These are phyloP conservation scores for Eucalyptus globulus DNA, from an alignment of 345 rosid genomes.

Conservation along the genomic window DNA sequence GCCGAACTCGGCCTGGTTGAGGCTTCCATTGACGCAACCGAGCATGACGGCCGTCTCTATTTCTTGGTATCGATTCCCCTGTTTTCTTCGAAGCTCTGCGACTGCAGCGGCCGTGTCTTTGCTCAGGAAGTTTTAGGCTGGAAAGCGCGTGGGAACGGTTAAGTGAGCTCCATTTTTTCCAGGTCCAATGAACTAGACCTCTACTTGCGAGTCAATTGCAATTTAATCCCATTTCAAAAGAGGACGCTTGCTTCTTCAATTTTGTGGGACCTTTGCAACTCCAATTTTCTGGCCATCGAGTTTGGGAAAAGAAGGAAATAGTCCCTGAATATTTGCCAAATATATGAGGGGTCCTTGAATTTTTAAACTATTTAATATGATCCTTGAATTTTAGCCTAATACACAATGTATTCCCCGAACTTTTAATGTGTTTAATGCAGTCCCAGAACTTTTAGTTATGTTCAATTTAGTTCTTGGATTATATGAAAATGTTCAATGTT, in stretches of 20 bases:
- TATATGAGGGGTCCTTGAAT: no score
- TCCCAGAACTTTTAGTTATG: no score
- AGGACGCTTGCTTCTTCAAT: background rate
- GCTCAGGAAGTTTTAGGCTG: background rate
- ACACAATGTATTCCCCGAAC: no score
- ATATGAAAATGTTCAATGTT: no score
- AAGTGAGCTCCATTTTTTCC: background rate
- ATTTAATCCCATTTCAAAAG: background rate
- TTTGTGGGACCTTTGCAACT: background rate
- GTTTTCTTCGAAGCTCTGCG: background rate
- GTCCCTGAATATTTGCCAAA: no score
- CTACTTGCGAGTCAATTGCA: background rate
- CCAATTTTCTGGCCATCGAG: no score
- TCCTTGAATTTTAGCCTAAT: no score
- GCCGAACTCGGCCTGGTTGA: constrained; percentile 24
- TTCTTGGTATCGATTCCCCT: background rate
- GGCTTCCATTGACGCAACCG: constrained; percentile 62
- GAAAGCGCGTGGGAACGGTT: background rate
- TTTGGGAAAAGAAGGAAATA: no score
- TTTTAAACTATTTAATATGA: no score
- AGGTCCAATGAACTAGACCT: no score
- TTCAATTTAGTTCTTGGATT: no score
- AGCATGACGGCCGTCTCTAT: background rate
- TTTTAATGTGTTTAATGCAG: no score
- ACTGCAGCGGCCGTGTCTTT: background rate